phyloP scores from a whole-genome alignment of 1,139 yeast species.

The Geotrichum klebahnii region DNA sequence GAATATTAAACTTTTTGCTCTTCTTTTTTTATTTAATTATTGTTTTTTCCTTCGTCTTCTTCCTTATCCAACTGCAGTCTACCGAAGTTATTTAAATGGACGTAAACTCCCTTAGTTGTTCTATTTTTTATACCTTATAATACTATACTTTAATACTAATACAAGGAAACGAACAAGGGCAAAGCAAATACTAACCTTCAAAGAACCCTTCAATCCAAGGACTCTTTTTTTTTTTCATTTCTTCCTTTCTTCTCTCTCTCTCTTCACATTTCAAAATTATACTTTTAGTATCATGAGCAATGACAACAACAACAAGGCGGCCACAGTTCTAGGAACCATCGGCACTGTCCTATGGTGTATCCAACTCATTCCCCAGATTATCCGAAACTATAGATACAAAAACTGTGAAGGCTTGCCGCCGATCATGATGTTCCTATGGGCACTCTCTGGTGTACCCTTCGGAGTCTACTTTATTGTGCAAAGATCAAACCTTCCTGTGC shows the following conservation, averaged over 20 bases:
- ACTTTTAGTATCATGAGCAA: conserved; percentile 9
- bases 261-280: background rate
- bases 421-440: conserved; percentile 79
- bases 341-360: conserved; percentile 92
- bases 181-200: background rate
- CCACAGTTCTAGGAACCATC: conserved; percentile 78
- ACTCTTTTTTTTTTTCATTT: too few species aligned
- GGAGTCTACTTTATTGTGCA: conserved; percentile 73
- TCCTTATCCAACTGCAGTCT: too few species aligned
- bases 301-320: conserved; percentile 40
- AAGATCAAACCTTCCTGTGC: conserved; percentile 68
- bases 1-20: too few species aligned
- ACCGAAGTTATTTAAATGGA: too few species aligned
- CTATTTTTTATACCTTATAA: too few species aligned
- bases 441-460: conserved; percentile 76
- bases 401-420: conserved; percentile 85
- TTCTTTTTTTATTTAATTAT: too few species aligned
- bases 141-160: too few species aligned
- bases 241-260: too few species aligned
- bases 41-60: too few species aligned
- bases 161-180: background rate
- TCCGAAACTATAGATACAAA: conserved; percentile 65
- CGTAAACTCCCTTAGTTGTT: too few species aligned
- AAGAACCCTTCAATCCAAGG: background rate
- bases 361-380: conserved; percentile 81